These are phyloP conservation scores for Penicillium roqueforti DNA, from an alignment of 495 filamentous ascomycete genomes.

Conservation along the genomic window DNA sequence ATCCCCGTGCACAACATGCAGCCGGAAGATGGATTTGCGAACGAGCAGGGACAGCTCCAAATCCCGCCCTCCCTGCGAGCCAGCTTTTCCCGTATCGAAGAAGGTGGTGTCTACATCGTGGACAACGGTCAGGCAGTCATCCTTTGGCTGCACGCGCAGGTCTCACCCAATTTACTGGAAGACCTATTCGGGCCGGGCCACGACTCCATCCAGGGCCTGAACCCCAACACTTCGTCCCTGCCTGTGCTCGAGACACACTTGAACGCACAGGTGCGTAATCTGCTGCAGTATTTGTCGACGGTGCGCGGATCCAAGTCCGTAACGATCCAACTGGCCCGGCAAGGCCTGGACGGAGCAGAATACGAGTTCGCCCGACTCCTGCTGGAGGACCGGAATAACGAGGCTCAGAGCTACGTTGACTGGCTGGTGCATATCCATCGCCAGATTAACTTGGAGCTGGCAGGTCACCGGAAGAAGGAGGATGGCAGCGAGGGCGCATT, in stretches of 20 bases:
- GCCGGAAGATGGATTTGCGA: slow-evolving; percentile 75
- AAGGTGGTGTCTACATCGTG: slow-evolving; percentile 94
- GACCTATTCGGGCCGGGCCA: slow-evolving; percentile 85
- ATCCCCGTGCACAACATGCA: slow-evolving; percentile 84
- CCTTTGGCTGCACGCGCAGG: slow-evolving; percentile 79
- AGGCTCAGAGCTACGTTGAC: slow-evolving; percentile 96
- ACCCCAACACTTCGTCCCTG: slow-evolving; percentile 66
- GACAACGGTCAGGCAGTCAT: slow-evolving; percentile 91
- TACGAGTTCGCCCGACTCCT: slow-evolving; percentile 91
- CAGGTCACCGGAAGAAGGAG: slow-evolving; percentile 74
- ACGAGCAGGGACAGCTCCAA: slow-evolving; percentile 79
- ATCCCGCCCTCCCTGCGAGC: slow-evolving; percentile 66
- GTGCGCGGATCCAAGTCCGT: slow-evolving; percentile 82
- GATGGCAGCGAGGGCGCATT: slow-evolving; percentile 53
- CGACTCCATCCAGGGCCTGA: slow-evolving; percentile 66
- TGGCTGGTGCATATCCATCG: slow-evolving; percentile 96
- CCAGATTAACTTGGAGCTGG: slow-evolving; percentile 81
- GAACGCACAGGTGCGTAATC: slow-evolving; percentile 90
- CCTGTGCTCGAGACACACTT: slow-evolving; percentile 86
- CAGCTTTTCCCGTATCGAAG: slow-evolving; percentile 86
- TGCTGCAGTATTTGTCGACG: slow-evolving; percentile 78
- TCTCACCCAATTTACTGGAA: slow-evolving; percentile 74
- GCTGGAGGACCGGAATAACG: slow-evolving; percentile 94
- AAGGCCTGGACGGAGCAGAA: slow-evolving; percentile 92
- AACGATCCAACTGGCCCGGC: slow-evolving; percentile 84